Percentiles rank a stretch among this genome's conserved stretches.
Evolutionary conservation across 2,329 filamentous ascomycete species (phyloP).

Genomic region (Cercospora sesami): DNA sequence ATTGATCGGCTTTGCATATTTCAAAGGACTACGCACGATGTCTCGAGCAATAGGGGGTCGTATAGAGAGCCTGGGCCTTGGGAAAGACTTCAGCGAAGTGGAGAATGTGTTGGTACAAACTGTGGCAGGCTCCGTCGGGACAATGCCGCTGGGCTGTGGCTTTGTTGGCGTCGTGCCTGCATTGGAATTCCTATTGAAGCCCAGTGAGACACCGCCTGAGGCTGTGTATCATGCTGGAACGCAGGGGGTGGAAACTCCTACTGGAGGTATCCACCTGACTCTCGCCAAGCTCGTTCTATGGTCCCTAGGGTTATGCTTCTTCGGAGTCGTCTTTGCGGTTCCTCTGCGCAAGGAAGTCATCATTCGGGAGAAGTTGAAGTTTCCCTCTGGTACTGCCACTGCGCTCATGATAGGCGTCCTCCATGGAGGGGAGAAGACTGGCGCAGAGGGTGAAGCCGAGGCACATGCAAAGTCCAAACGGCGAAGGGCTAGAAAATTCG

Average conservation of each 20-base stretch:
- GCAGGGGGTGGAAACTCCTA: not conserved
- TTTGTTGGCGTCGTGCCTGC: slow-evolving; percentile 95
- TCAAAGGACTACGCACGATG: slow-evolving; percentile 72
- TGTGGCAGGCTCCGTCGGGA: slow-evolving; percentile 90
- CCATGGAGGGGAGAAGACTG: slow-evolving; percentile 60
- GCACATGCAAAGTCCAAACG: slow-evolving; percentile 21
- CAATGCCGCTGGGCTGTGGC: slow-evolving; percentile 93
- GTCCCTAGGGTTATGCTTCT: slow-evolving; percentile 91
- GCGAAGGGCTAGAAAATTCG: slow-evolving; percentile 19
- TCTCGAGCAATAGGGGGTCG: slow-evolving; percentile 56
- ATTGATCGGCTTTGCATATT: slow-evolving; percentile 90
- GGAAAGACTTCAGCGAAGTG: slow-evolving; percentile 77
- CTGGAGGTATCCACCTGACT: slow-evolving; percentile 41
- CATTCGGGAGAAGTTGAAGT: slow-evolving; percentile 85
- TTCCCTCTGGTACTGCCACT: slow-evolving; percentile 93
- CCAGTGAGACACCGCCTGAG: slow-evolving; percentile 60
- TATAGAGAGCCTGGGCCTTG: slow-evolving; percentile 30
- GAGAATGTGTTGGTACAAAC: slow-evolving; percentile 97
- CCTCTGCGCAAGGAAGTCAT: slow-evolving; percentile 89
- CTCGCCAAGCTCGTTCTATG: slow-evolving; percentile 80
- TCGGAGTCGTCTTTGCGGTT: slow-evolving; percentile 94
- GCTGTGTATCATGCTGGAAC: slow-evolving; percentile 14
- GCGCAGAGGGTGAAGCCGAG: slow-evolving; percentile 44
- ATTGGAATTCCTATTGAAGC: slow-evolving; percentile 77
- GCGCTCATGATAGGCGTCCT: slow-evolving; percentile 89